Evolutionary conservation across 1,284 basidiomycete species (phyloP).

Genomic region (Cutaneotrichosporon sp.): DNA sequence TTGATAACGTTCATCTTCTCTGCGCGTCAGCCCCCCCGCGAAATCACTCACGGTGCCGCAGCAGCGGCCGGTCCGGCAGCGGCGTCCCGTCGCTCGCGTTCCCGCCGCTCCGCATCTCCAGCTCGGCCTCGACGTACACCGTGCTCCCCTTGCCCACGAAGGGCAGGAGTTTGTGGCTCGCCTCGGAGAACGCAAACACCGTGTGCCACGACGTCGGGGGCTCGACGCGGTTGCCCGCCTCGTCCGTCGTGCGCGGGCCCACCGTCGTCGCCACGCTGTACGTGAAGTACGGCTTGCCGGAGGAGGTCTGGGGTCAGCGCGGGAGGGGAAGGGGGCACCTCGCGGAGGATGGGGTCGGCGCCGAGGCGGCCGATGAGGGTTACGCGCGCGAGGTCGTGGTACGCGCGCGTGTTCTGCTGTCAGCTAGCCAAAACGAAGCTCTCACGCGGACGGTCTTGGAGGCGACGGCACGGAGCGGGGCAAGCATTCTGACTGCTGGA

Average conservation of each 20-base stretch:
- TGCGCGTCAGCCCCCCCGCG: constrained; percentile 16
- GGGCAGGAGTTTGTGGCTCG: constrained; percentile 30
- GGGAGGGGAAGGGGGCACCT: constrained; percentile 19
- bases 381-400: constrained; percentile 39
- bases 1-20: constrained; percentile 36
- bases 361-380: constrained; percentile 47
- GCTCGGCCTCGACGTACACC: constrained; percentile 49
- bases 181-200: constrained; percentile 46
- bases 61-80: constrained; percentile 35
- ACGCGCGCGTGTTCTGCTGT: constrained; percentile 5
- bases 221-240: constrained; percentile 24
- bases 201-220: constrained; percentile 48
- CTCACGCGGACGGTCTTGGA: neutral
- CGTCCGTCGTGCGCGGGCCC: constrained; percentile 26
- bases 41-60: constrained; percentile 46
- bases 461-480: neutral
- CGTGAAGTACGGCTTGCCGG: constrained; percentile 47
- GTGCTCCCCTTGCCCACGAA: constrained; percentile 44
- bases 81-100: constrained; percentile 28
- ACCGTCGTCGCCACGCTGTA: constrained; percentile 39
- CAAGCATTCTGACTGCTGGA: neutral
- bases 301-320: constrained; percentile 29
- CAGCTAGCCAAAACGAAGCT: constrained; percentile 14
- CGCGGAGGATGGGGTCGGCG: constrained; percentile 38
- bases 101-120: constrained; percentile 41